Evolutionary conservation across 2,329 filamentous ascomycete species (phyloP).

Genomic region (Tothia fuscella): DNA sequence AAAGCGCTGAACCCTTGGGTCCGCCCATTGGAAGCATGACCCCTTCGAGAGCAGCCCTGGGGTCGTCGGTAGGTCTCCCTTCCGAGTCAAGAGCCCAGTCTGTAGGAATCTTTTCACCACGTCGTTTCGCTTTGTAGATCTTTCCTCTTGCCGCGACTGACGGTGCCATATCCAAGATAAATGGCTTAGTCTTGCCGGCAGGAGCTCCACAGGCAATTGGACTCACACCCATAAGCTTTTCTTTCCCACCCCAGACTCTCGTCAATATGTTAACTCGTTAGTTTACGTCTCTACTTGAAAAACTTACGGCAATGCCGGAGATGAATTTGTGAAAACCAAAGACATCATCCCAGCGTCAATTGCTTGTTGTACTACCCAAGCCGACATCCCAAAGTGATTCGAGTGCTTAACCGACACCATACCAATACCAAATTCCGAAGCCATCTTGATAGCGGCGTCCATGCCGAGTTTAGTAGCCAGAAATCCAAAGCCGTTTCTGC

Average conservation of each 20-base stretch:
- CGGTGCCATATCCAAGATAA: conserved; percentile 67
- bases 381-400: conserved; percentile 76
- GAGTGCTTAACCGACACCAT: conserved; percentile 65
- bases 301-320: conserved; percentile 59
- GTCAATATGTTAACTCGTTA: no score
- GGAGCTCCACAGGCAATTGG: conserved; percentile 69
- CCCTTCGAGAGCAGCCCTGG: conserved; percentile 55
- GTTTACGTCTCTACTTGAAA: no score
- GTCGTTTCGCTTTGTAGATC: conserved; percentile 56
- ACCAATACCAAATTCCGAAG: conserved; percentile 54
- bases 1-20: conserved; percentile 64
- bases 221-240: conserved; percentile 60
- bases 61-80: conserved; percentile 59
- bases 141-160: conserved; percentile 59
- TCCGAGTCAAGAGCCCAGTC: conserved; percentile 68
- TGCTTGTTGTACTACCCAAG: conserved; percentile 69
- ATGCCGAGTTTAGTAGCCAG: conserved; percentile 57
- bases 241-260: conserved; percentile 57
- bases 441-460: conserved; percentile 54
- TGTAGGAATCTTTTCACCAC: conserved; percentile 55
- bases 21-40: conserved; percentile 83
- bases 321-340: conserved; percentile 49
- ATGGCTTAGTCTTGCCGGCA: conserved; percentile 45
- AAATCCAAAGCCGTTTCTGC: conserved; percentile 64
- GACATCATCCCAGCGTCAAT: conserved; percentile 55